Evolutionary conservation across 139 green algal genomes (phyloP), one percentile per base, ranked within the genome.

Genomic region (Micractinium sp.): DNA sequence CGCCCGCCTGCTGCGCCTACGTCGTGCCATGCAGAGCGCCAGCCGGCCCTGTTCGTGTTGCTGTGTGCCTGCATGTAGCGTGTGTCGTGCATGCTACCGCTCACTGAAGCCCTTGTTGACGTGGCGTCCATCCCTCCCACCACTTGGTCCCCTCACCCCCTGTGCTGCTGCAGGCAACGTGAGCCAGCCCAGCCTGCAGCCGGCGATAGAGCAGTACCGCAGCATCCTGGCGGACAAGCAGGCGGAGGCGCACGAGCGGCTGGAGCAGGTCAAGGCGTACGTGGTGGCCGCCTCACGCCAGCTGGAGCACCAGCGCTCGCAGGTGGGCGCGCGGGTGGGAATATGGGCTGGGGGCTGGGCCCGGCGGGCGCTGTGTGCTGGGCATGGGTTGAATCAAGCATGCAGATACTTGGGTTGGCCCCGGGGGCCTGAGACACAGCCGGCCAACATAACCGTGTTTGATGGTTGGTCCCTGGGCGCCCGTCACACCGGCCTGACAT

Each of bases 301-400:
- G 81, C 81, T 85, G 81, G 81, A 85, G 81, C 81, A 85, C 56
- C 81, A 85, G 56, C 81, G 81, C n/a, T 74, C 56, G n/a, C 78
- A 84, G 78, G 78, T 84, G 41, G 20, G 38, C 76, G 18, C 5
- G 20, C 14, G 63, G 63, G 14, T 12, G 16, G 63, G 22, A 25
- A n/a, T 3, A 2, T 9, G 63, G 63, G 22, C 63, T 73, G 63
- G 63, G n/a, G 33, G 74, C 15, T 23, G 33, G 7, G 16, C 74
- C 29, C n/a, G n/a, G n/a, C n/a, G n/a, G n/a, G n/a, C n/a, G n/a
- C n/a, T n/a, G n/a, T n/a, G n/a, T n/a, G n/a, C n/a, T n/a, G n/a
- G n/a, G n/a, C n/a, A n/a, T n/a, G n/a, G n/a, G n/a, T n/a, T n/a
- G n/a, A n/a, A n/a, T n/a, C n/a, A n/a, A n/a, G n/a, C n/a, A n/a